phyloP scores from a whole-genome alignment of 2,329 filamentous ascomycete genomes.

The Lecanosticta acicola region DNA sequence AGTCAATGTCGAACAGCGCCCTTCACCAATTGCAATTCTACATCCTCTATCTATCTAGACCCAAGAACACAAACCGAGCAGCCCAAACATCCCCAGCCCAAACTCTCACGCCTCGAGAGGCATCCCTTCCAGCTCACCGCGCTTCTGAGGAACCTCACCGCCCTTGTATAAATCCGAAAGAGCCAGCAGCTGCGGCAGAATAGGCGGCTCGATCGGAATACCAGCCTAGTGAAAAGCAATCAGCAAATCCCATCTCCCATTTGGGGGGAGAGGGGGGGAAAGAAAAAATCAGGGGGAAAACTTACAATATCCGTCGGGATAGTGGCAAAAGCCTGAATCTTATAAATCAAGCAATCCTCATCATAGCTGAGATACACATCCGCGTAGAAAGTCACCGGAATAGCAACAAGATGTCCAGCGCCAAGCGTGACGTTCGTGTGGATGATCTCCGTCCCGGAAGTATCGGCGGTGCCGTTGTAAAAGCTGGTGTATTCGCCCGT shows the following conservation, averaged over 20 bases:
- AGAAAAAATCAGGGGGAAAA: constrained; percentile 6
- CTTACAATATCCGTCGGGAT: constrained; percentile 11
- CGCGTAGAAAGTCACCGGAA: constrained; percentile 12
- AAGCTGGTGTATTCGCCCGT: constrained; percentile 14
- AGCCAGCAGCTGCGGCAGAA: background rate
- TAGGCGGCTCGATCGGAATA: background rate
- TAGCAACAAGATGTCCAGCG: constrained; percentile 1
- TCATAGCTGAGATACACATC: constrained; percentile 13
- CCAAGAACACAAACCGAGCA: no score
- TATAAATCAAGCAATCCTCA: constrained; percentile 11
- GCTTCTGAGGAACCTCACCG: background rate
- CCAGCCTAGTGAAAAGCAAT: background rate
- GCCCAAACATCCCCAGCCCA: no score
- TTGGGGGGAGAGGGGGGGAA: no score
- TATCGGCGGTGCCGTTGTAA: constrained; percentile 11
- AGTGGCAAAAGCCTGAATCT: constrained; percentile 11
- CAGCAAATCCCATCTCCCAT: no score
- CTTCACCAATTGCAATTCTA: no score
- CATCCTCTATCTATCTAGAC: no score
- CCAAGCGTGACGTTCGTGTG: constrained; percentile 9
- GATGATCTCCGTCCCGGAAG: constrained; percentile 6
- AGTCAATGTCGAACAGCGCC: no score
- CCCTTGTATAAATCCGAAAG: background rate
- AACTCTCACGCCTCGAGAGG: no score
- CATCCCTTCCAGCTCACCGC: background rate